Percentiles rank a stretch among this genome's conserved stretches.
Conservation (phyloP, 73 alveolate species). For the Symbiodinium pilosum region DNA sequence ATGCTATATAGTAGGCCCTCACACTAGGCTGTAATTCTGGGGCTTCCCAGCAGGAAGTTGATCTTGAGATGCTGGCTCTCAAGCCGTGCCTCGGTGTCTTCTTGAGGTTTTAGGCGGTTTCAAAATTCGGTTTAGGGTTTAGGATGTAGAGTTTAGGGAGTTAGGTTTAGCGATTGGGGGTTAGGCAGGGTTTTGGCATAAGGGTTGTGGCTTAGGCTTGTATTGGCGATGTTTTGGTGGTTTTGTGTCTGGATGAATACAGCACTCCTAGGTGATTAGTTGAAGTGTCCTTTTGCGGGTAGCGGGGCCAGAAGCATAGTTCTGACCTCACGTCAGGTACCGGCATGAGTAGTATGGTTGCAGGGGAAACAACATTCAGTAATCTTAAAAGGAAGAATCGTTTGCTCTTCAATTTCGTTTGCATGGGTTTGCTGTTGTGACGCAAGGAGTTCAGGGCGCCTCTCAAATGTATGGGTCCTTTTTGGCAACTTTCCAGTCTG, state of each 20-base stretch:
- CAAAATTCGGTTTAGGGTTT: neutral
- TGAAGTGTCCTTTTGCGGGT: neutral
- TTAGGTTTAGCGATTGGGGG: neutral
- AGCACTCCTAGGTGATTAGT: no score
- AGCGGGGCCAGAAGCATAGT: neutral
- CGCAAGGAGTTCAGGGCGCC: no score
- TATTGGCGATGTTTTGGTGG: neutral
- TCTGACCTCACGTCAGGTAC: neutral
- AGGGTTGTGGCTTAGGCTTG: neutral
- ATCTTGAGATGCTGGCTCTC: conserved; percentile 11
- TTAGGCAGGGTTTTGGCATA: neutral
- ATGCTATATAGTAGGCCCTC: no score
- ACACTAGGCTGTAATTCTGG: no score
- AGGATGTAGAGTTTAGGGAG: neutral
- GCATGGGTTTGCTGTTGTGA: no score
- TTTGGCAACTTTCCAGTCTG: no score
- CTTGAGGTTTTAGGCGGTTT: neutral
- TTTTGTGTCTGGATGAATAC: no score
- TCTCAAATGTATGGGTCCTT: no score
- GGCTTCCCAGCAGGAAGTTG: neutral
- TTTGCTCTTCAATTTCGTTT: no score
- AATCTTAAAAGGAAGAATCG: no score
- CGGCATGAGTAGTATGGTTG: neutral
- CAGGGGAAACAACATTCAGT: no score
- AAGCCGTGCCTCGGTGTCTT: neutral